Conservation (phyloP, 2,329 filamentous ascomycete genomes). For the Ophiostoma pallidulum region DNA sequence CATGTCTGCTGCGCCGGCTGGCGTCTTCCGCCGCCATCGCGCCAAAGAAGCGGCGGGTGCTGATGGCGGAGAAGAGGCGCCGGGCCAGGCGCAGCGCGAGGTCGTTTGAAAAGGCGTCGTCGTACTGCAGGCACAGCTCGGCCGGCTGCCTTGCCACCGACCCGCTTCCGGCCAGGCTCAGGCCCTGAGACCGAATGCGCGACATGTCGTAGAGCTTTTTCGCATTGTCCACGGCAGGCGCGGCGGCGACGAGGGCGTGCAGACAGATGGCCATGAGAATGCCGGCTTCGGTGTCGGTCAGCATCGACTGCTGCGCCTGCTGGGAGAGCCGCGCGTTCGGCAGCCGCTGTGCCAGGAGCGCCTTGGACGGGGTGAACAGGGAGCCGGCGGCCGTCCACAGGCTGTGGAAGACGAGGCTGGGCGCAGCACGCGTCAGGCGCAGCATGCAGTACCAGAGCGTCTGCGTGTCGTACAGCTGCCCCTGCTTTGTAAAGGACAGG, state of each 20-base stretch:
- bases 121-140: conserved; percentile 47
- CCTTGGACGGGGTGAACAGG: conserved; percentile 46
- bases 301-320: conserved; percentile 23
- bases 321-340: conserved; percentile 29
- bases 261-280: conserved; percentile 50
- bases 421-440: conserved; percentile 46
- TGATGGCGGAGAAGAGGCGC: conserved; percentile 48
- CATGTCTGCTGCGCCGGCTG: too few relatives aligned
- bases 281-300: conserved; percentile 42
- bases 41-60: conserved; percentile 41
- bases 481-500: conserved; percentile 46
- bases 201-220: conserved; percentile 50
- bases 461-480: conserved; percentile 48
- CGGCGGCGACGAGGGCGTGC: conserved; percentile 51
- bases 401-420: conserved; percentile 52
- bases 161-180: conserved; percentile 39
- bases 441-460: conserved; percentile 55
- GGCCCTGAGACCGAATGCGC: conserved; percentile 45
- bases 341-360: conserved; percentile 32
- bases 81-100: conserved; percentile 49
- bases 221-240: conserved; percentile 40
- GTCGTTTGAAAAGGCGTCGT: conserved; percentile 54
- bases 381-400: conserved; percentile 52
- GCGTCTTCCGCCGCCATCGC: too few relatives aligned
- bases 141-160: conserved; percentile 37